A percentile compares a stretch with the other conserved stretches of the same genome.
Conservation (phyloP, 2,329 filamentous ascomycete species). For the Bertia moriformis region DNA sequence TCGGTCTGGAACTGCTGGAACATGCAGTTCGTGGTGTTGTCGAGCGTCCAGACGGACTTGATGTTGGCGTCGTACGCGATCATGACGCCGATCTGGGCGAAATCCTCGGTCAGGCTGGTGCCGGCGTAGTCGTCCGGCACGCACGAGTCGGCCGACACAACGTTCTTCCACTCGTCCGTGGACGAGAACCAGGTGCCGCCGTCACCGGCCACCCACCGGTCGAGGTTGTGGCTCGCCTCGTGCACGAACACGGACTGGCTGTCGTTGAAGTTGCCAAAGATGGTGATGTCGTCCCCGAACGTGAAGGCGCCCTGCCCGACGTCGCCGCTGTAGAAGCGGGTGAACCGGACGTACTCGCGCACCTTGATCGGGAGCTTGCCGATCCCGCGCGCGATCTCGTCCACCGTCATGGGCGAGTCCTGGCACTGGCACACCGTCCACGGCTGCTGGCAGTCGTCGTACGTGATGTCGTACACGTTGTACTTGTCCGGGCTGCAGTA, state of each 20-base stretch:
- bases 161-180: background rate
- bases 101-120: background rate
- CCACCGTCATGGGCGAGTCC: background rate
- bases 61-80: background rate
- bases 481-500: background rate
- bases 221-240: background rate
- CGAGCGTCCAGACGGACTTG: background rate
- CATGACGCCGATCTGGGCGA: background rate
- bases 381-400: background rate
- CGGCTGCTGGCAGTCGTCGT: background rate
- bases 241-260: background rate
- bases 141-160: background rate
- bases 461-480: background rate
- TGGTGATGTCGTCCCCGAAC: background rate
- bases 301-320: background rate
- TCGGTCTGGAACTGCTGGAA: background rate
- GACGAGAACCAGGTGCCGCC: background rate
- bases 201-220: background rate
- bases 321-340: background rate
- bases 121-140: background rate
- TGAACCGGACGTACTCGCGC: background rate
- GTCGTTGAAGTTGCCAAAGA: background rate
- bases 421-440: background rate
- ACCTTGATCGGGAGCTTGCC: background rate
- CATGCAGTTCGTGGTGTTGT: background rate